phyloP scores from a whole-genome alignment of 2,329 filamentous ascomycete species.

The Tetracladium maxilliforme region DNA sequence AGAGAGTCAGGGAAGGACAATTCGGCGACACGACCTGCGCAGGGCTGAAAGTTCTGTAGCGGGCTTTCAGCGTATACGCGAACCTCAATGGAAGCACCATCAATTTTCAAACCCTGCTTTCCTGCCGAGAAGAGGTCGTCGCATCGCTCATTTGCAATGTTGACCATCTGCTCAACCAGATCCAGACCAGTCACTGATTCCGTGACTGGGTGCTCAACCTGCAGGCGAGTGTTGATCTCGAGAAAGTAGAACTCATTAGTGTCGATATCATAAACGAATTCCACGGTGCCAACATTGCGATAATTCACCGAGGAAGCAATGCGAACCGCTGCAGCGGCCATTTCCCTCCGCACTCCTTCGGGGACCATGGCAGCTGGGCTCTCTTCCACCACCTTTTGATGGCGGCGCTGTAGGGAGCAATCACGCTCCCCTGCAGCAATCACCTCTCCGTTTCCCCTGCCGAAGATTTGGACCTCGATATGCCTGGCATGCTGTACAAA shows the following conservation, averaged over 20 bases:
- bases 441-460: conserved; percentile 24
- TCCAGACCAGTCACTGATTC: conserved; percentile 27
- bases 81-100: conserved; percentile 55
- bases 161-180: conserved; percentile 17
- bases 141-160: conserved; percentile 28
- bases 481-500: conserved; percentile 30
- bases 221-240: conserved; percentile 31
- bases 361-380: conserved; percentile 24
- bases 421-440: conserved; percentile 28
- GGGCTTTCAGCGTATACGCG: conserved; percentile 63
- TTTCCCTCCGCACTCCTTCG: conserved; percentile 18
- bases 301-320: conserved; percentile 31
- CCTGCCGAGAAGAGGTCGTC: conserved; percentile 4
- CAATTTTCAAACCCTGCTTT: conserved; percentile 22
- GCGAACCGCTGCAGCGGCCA: conserved; percentile 22
- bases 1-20: conserved; percentile 4
- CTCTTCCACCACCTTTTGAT: conserved; percentile 37
- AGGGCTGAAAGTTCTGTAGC: conserved; percentile 46
- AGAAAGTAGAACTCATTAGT: conserved; percentile 28
- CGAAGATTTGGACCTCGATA: conserved; percentile 34
- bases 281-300: conserved; percentile 45
- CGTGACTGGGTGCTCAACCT: conserved; percentile 28
- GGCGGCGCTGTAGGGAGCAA: conserved; percentile 32
- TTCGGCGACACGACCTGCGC: conserved; percentile 19
- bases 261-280: conserved; percentile 41